Conservation (phyloP, 2,329 filamentous ascomycete genomes). For the Phaeophleospora eucalypticola region DNA sequence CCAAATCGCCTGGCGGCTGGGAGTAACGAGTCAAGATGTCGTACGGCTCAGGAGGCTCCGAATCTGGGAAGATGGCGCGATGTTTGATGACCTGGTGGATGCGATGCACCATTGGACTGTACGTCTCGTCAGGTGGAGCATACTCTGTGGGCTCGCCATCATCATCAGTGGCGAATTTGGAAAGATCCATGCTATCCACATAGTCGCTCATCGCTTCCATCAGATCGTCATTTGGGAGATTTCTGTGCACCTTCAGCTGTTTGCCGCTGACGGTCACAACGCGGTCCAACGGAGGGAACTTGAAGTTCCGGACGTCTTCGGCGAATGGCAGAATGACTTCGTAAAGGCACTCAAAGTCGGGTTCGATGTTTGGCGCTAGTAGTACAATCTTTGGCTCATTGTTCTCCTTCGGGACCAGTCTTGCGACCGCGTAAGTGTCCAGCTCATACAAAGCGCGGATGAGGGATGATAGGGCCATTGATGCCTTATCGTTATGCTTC, state of each 20-base stretch:
- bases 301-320: constrained; percentile 86
- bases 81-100: constrained; percentile 80
- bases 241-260: constrained; percentile 72
- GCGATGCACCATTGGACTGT: constrained; percentile 80
- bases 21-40: constrained; percentile 69
- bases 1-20: constrained; percentile 63
- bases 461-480: constrained; percentile 80
- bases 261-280: constrained; percentile 85
- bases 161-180: constrained; percentile 65
- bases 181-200: constrained; percentile 89
- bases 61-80: constrained; percentile 70
- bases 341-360: constrained; percentile 77
- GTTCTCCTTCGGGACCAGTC: constrained; percentile 78
- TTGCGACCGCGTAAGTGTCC: constrained; percentile 79
- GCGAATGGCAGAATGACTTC: constrained; percentile 89
- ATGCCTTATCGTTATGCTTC: constrained; percentile 74
- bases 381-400: constrained; percentile 74
- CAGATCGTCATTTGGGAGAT: constrained; percentile 72
- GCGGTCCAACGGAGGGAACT: constrained; percentile 83
- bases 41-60: constrained; percentile 58
- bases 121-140: constrained; percentile 74
- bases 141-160: constrained; percentile 66
- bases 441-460: constrained; percentile 82
- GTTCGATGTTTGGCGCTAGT: constrained; percentile 74
- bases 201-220: constrained; percentile 81